Conservation (phyloP, 441 rosid species). For the Populus tomentosa region DNA sequence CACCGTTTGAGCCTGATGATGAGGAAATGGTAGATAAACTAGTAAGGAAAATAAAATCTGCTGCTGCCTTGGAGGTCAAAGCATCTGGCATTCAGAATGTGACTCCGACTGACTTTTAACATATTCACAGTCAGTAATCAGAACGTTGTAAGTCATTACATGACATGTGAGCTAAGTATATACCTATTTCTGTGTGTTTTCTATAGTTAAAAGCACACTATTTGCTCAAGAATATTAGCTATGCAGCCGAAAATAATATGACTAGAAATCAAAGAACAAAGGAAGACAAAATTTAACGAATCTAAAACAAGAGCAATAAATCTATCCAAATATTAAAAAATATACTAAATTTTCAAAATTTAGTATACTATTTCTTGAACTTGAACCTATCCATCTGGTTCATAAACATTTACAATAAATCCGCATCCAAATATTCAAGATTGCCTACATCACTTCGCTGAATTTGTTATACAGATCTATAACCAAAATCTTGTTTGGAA, state of each 20-base stretch:
- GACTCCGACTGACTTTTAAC: constrained; percentile 6
- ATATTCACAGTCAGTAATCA: constrained; percentile 1
- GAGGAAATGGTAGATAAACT: constrained; percentile 19
- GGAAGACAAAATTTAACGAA: too few species aligned
- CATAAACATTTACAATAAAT: too few species aligned
- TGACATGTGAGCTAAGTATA: neutral
- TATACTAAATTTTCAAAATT: too few species aligned
- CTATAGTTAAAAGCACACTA: neutral
- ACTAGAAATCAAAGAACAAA: too few species aligned
- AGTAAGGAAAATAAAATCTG: constrained; percentile 27
- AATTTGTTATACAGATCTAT: too few species aligned
- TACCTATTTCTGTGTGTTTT: neutral
- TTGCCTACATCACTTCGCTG: too few species aligned
- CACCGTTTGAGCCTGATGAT: constrained; percentile 31
- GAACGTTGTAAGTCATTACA: neutral
- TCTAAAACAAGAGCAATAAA: too few species aligned
- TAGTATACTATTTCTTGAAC: too few species aligned
- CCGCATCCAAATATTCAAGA: too few species aligned
- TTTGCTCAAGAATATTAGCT: neutral
- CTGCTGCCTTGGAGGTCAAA: constrained; percentile 6
- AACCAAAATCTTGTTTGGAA: too few species aligned
- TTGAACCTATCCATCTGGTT: too few species aligned
- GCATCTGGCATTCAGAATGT: neutral
- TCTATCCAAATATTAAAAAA: too few species aligned
- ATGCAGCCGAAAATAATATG: neutral